These are phyloP conservation scores for Cicer pinnatifidum DNA, from an alignment of 306 rosid species.

Conservation along the genomic window DNA sequence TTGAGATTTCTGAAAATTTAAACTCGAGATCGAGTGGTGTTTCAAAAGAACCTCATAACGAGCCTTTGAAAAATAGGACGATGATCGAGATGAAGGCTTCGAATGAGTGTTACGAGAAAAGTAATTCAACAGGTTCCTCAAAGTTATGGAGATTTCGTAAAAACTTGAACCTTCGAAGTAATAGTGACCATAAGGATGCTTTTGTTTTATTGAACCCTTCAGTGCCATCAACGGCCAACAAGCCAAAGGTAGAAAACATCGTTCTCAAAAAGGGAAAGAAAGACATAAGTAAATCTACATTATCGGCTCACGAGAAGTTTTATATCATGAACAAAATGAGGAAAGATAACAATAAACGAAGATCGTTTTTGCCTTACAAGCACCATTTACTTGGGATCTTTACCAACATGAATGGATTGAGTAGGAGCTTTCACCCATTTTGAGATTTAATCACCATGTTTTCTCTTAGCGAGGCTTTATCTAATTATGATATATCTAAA, in stretches of 20 bases:
- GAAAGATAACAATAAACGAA: slow-evolving; percentile 54
- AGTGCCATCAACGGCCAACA: slow-evolving; percentile 45
- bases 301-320: no score
- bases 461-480: background rate
- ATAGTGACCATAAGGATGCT: background rate
- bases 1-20: slow-evolving; percentile 31
- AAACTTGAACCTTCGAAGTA: no score
- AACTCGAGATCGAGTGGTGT: background rate
- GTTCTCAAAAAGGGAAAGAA: background rate
- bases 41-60: background rate
- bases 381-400: background rate
- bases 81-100: background rate
- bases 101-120: slow-evolving; percentile 45
- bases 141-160: background rate
- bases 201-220: background rate
- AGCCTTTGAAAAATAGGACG: background rate
- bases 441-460: background rate
- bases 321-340: no score
- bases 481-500: background rate
- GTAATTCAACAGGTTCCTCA: background rate
- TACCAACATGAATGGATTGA: no score
- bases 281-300: background rate
- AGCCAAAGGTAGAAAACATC: background rate
- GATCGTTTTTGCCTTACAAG: slow-evolving; percentile 36
- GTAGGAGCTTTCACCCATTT: background rate